A percentile compares a stretch with the other conserved stretches of the same genome.
Evolutionary conservation across 495 filamentous ascomycete genomes (phyloP).

Genomic region (Trichoderma gamsii): DNA sequence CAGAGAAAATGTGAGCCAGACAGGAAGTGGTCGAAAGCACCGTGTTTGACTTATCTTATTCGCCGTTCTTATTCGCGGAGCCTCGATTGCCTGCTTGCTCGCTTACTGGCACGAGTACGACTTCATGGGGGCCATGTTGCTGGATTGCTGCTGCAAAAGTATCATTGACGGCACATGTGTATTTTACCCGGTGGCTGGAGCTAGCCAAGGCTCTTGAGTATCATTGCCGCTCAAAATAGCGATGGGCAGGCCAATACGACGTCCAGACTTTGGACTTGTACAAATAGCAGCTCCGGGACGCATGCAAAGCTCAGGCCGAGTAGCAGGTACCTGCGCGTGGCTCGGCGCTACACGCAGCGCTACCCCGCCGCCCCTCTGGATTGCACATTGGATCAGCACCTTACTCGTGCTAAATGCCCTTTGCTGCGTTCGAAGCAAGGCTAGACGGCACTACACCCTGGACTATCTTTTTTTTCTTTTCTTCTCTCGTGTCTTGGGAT

Average conservation of each 20-base stretch:
- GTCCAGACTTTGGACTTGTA: too few relatives aligned
- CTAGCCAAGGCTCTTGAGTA: slow-evolving; percentile 3
- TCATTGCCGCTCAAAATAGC: not conserved
- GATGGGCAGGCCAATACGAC: not conserved
- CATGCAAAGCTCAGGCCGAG: not conserved
- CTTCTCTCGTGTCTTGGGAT: not conserved
- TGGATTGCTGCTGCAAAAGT: too few relatives aligned
- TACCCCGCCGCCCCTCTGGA: slow-evolving; percentile 13
- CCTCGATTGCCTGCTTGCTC: slow-evolving; percentile 3
- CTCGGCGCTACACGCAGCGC: slow-evolving; percentile 7
- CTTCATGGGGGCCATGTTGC: slow-evolving; percentile 10
- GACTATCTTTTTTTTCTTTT: slow-evolving; percentile 4
- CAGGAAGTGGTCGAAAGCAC: not conserved
- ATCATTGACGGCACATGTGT: not conserved
- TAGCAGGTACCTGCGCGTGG: not conserved
- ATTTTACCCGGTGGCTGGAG: slow-evolving; percentile 9
- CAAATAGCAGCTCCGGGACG: too few relatives aligned
- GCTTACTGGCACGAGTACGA: not conserved
- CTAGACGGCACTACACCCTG: not conserved
- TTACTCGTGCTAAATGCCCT: slow-evolving; percentile 3
- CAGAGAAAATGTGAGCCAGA: not conserved
- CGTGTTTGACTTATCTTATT: too few relatives aligned
- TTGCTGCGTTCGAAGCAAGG: slow-evolving; percentile 8
- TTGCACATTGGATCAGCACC: slow-evolving; percentile 11
- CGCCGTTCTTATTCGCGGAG: not conserved